Evolutionary conservation across 176 grass and related monocot genomes (phyloP), one percentile per base, ranked within the genome.

Genomic region (Tillandsia leiboldiana): DNA sequence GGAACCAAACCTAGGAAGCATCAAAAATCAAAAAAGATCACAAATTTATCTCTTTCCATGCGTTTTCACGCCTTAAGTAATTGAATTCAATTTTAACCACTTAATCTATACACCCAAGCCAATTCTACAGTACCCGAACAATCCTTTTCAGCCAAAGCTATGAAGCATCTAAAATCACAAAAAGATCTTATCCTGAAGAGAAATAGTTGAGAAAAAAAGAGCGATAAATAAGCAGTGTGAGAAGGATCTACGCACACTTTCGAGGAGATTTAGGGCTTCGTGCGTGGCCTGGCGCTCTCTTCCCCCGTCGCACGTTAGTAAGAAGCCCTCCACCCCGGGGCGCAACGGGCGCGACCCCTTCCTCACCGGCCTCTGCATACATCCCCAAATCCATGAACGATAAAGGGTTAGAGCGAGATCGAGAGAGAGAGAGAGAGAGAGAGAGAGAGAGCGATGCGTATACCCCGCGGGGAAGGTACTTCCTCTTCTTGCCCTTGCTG

Each of bases 291-390:
- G 89, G 27, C 72, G 82, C 82, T 97, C 89, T 64, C 93, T 87
- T 48, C 93, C 93, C 48, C 89, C 89, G 63, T 97, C 93, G 67
- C 93, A 92, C 62, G 93, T 97, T 76, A 97, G 78, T 75, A 97
- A 97, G 82, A 97, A 92, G 20, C 93, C 93, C 85, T 92, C 85
- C 68, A 92, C 84, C 9, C 93, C 89, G 17, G 89, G 93, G 22
- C 82, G 81, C 53, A 97, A 75, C 12, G 93, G 89, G 69, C 86
- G 85, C 10, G 68, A 53, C n/a, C 93, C 94, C 79, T 97, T 97
- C 79, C 53, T 74, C 53, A 87, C 94, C 11, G 86, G 86, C 73
- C 79, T 97, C 9, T 77, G 53, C 11, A 8, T 13, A 2, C 1
- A 33, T 0, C 13, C 53, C 50, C 52, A 10, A 49, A 63, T 15